Percentiles rank a stretch among this genome's conserved stretches.
Evolutionary conservation across 257 asterid species (phyloP).

Genomic region (Dorcoceras hygrometricum): DNA sequence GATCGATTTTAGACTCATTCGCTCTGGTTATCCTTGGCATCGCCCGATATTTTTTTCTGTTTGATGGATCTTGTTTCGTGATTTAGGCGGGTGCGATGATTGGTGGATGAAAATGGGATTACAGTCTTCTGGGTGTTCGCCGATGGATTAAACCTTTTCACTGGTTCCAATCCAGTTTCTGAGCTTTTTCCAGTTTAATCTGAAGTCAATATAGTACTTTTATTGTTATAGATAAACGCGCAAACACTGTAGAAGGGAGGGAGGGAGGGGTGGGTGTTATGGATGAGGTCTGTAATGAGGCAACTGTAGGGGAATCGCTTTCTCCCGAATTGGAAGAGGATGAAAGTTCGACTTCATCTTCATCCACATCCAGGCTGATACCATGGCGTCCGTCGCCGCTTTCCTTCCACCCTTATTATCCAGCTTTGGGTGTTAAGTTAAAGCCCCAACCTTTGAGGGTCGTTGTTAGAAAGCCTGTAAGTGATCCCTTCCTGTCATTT

Average conservation of each 20-base stretch:
- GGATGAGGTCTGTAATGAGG: slow-evolving; percentile 53
- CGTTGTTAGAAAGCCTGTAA: slow-evolving; percentile 79
- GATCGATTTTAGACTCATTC: slow-evolving; percentile 15
- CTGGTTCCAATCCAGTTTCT: slow-evolving; percentile 29
- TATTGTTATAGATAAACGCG: not conserved
- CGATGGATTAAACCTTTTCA: slow-evolving; percentile 39
- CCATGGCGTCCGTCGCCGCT: slow-evolving; percentile 77
- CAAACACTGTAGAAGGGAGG: slow-evolving; percentile 16
- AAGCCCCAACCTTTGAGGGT: slow-evolving; percentile 64
- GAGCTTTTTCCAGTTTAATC: slow-evolving; percentile 22
- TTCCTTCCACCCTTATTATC: slow-evolving; percentile 55
- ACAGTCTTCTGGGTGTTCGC: slow-evolving; percentile 76
- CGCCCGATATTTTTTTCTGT: slow-evolving; percentile 11
- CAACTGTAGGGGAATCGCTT: slow-evolving; percentile 36
- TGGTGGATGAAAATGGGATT: slow-evolving; percentile 88
- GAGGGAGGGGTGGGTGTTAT: slow-evolving; percentile 37
- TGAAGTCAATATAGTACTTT: not conserved
- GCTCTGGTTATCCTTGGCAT: slow-evolving; percentile 2
- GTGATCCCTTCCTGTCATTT: slow-evolving; percentile 29
- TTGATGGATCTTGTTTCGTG: slow-evolving; percentile 39
- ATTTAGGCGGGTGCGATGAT: slow-evolving; percentile 23
- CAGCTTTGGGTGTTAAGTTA: slow-evolving; percentile 36
- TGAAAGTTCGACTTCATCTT: slow-evolving; percentile 49
- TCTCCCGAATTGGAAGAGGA: slow-evolving; percentile 26
- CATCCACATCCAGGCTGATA: slow-evolving; percentile 41